Conservation (phyloP, 495 filamentous ascomycete species). For the Cercophora scortea region DNA sequence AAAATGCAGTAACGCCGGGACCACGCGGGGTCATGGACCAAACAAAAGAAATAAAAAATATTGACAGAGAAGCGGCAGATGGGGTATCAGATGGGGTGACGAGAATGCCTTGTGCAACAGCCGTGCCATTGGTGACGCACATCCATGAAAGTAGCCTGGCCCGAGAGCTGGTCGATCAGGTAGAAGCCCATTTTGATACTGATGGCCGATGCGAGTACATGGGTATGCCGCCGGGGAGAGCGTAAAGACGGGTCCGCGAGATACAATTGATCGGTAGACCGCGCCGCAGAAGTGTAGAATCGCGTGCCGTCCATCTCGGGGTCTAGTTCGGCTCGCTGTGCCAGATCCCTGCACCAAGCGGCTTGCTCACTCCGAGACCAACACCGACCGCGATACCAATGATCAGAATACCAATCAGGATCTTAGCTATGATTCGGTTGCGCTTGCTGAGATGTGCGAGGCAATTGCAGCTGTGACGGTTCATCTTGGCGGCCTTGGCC, state of each 20-base stretch:
- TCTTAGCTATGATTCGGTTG: conserved; percentile 36
- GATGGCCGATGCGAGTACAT: too few species aligned
- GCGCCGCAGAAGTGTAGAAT: too few species aligned
- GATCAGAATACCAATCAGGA: conserved; percentile 34
- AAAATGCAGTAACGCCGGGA: too few species aligned
- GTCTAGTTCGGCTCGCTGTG: conserved; percentile 18
- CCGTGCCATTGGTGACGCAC: neutral
- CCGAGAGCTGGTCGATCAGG: too few species aligned
- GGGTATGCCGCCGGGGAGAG: too few species aligned
- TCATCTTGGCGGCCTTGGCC: conserved; percentile 39
- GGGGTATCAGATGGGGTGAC: neutral
- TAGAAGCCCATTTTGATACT: too few species aligned
- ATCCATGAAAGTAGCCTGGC: neutral
- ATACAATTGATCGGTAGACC: too few species aligned
- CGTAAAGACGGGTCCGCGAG: too few species aligned
- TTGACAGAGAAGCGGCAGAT: neutral
- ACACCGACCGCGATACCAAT: conserved; percentile 40
- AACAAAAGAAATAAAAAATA: neutral
- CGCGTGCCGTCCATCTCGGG: too few species aligned
- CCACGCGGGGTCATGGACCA: too few species aligned
- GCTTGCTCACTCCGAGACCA: conserved; percentile 43
- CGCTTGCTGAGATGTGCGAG: conserved; percentile 38
- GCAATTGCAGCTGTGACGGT: conserved; percentile 33
- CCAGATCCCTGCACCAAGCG: conserved; percentile 40
- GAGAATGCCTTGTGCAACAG: neutral